These are phyloP conservation scores for Aspergillus saccharolyticus DNA, from an alignment of 495 filamentous ascomycete species.

Conservation along the genomic window DNA sequence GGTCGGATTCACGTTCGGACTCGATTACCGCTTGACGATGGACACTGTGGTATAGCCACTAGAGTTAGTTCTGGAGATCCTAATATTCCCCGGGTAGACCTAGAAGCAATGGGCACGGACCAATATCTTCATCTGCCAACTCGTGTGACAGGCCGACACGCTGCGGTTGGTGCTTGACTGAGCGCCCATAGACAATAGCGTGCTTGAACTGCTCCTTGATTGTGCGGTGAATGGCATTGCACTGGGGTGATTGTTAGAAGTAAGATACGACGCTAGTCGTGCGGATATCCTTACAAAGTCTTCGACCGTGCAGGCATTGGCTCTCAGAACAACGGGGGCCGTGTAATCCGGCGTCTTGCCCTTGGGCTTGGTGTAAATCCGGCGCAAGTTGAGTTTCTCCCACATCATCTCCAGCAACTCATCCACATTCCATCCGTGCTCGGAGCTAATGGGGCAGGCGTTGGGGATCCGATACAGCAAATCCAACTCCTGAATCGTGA, in stretches of 20 bases:
- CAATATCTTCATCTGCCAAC: constrained; percentile 94
- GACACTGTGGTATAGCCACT: constrained; percentile 58
- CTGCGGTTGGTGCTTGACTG: constrained; percentile 98
- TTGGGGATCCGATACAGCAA: constrained; percentile 94
- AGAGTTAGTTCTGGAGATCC: constrained; percentile 29
- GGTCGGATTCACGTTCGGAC: constrained; percentile 15
- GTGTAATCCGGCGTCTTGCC: constrained; percentile 91
- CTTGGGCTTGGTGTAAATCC: constrained; percentile 98
- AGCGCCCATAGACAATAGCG: constrained; percentile 94
- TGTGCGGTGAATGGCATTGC: constrained; percentile 91
- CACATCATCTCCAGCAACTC: constrained; percentile 97
- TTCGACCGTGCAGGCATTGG: constrained; percentile 80
- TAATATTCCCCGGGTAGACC: constrained; percentile 1
- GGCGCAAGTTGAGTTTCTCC: constrained; percentile 86
- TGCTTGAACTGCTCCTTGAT: constrained; percentile 95
- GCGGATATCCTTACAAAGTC: constrained; percentile 75
- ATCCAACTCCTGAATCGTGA: constrained; percentile 95
- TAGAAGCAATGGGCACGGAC: constrained; percentile 47
- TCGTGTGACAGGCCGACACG: constrained; percentile 88
- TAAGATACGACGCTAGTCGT: no score
- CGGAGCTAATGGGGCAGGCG: constrained; percentile 91
- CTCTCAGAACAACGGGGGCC: constrained; percentile 81
- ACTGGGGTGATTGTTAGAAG: constrained; percentile 50
- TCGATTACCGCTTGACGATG: constrained; percentile 82
- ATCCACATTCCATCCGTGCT: constrained; percentile 98